These are phyloP conservation scores for Calocybe cyanea DNA, from an alignment of 768 basidiomycete genomes.

Conservation along the genomic window DNA sequence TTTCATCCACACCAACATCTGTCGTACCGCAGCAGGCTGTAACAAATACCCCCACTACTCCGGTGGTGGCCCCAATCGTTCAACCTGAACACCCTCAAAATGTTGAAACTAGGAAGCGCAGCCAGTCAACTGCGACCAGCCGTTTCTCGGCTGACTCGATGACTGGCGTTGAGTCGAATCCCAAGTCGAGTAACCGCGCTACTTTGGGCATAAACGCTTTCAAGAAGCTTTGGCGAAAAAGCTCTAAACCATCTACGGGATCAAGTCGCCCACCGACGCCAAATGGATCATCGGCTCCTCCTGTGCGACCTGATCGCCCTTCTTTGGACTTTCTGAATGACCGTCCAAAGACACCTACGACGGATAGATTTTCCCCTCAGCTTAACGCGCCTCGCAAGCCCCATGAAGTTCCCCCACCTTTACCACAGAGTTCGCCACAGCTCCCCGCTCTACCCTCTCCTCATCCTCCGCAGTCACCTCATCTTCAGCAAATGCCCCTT, in stretches of 20 bases:
- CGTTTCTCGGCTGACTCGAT: constrained; percentile 79
- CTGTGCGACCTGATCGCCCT: constrained; percentile 33
- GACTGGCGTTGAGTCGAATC: constrained; percentile 30
- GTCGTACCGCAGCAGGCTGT: constrained; percentile 23
- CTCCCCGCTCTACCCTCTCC: constrained; percentile 16
- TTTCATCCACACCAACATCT: constrained; percentile 45
- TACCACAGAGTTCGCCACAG: constrained; percentile 12
- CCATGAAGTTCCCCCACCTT: constrained; percentile 20
- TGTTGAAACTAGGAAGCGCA: constrained; percentile 20
- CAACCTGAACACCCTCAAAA: constrained; percentile 2
- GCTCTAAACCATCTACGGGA: constrained; percentile 46
- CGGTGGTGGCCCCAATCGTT: constrained; percentile 12
- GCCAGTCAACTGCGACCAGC: constrained; percentile 36
- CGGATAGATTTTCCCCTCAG: constrained; percentile 25
- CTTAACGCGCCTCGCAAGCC: constrained; percentile 17
- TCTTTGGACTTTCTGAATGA: constrained; percentile 35
- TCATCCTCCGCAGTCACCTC: not conserved
- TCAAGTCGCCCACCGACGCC: constrained; percentile 47
- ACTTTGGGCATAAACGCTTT: constrained; percentile 71
- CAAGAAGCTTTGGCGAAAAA: constrained; percentile 77
- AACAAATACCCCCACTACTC: constrained; percentile 10
- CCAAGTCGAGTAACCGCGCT: constrained; percentile 32
- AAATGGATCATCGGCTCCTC: constrained; percentile 18
- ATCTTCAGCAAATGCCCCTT: not conserved
- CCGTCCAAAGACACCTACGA: constrained; percentile 26